Evolutionary conservation across 139 green algal species (phyloP).

Genomic region (Pleodorina starrii): DNA sequence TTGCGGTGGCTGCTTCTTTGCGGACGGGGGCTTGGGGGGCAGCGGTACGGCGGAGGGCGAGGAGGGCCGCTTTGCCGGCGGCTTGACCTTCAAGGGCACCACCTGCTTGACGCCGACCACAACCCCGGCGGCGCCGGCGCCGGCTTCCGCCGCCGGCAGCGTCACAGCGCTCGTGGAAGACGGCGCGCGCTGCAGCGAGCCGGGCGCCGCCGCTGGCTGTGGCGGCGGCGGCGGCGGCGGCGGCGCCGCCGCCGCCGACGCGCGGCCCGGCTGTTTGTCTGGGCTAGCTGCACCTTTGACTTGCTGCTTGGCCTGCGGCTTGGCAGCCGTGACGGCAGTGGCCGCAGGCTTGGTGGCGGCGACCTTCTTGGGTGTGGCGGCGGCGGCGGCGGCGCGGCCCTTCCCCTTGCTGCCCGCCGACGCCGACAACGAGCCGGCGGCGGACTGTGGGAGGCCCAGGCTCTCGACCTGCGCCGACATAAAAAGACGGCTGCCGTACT

Average conservation of each 20-base stretch:
- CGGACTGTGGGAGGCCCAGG: neutral
- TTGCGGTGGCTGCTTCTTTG: neutral
- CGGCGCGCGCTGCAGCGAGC: too few species aligned
- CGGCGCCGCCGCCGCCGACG: neutral
- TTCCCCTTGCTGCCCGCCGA: neutral
- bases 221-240: neutral
- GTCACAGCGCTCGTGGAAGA: neutral
- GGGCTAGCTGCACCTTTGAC: neutral
- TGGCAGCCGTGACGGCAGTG: neutral
- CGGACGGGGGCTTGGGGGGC: neutral
- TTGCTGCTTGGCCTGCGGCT: neutral
- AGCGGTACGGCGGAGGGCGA: neutral
- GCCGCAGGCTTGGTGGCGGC: neutral
- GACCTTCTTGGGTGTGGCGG: neutral
- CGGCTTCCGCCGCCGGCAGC: neutral
- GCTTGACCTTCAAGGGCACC: neutral
- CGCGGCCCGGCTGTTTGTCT: neutral
- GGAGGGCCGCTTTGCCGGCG: slow-evolving; percentile 1
- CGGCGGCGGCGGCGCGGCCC: neutral
- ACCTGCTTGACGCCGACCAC: too few species aligned
- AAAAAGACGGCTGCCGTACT: too few species aligned
- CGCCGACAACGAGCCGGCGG: neutral
- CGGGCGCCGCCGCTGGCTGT: neutral
- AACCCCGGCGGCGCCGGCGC: neutral
- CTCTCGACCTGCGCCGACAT: neutral